Evolutionary conservation across 495 filamentous ascomycete genomes (phyloP).

Genomic region (Hypoxylon rickii): DNA sequence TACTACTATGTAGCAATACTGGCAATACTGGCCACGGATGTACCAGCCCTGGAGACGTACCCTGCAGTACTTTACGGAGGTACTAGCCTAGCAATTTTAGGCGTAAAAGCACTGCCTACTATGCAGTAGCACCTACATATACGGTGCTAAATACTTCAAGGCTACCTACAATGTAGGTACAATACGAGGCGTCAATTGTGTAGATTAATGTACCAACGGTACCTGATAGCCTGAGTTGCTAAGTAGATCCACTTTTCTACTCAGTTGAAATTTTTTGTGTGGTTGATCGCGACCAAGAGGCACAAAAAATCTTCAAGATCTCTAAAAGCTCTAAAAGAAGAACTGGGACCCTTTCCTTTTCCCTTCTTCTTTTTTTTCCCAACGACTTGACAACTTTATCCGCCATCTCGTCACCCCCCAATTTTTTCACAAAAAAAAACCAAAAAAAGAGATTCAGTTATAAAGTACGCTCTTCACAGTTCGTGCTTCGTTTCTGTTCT

Average conservation of each 20-base stretch:
- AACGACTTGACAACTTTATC: slow-evolving; percentile 45
- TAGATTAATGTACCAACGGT: not conserved
- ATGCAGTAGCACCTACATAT: too few relatives aligned
- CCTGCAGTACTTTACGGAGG: too few relatives aligned
- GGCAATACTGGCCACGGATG: too few relatives aligned
- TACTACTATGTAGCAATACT: too few relatives aligned
- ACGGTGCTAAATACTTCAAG: too few relatives aligned
- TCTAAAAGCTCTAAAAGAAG: slow-evolving; percentile 31
- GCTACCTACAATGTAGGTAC: slow-evolving; percentile 10
- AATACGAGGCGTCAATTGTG: not conserved
- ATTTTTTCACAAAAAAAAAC: slow-evolving; percentile 31
- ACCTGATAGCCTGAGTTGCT: slow-evolving; percentile 2
- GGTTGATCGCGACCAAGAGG: slow-evolving; percentile 40
- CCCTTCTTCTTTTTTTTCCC: slow-evolving; percentile 22
- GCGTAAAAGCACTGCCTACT: too few relatives aligned
- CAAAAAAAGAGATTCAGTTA: slow-evolving; percentile 41
- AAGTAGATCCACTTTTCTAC: slow-evolving; percentile 17
- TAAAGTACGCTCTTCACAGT: slow-evolving; percentile 36
- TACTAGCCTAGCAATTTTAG: too few relatives aligned
- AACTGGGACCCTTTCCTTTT: slow-evolving; percentile 25
- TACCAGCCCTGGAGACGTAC: too few relatives aligned
- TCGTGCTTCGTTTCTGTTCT: slow-evolving; percentile 44
- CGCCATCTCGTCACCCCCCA: slow-evolving; percentile 40
- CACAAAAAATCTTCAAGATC: slow-evolving; percentile 43
- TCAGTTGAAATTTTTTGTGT: slow-evolving; percentile 36